Conservation (phyloP, 306 rosid genomes). For the Dalbergia cochinchinensis region DNA sequence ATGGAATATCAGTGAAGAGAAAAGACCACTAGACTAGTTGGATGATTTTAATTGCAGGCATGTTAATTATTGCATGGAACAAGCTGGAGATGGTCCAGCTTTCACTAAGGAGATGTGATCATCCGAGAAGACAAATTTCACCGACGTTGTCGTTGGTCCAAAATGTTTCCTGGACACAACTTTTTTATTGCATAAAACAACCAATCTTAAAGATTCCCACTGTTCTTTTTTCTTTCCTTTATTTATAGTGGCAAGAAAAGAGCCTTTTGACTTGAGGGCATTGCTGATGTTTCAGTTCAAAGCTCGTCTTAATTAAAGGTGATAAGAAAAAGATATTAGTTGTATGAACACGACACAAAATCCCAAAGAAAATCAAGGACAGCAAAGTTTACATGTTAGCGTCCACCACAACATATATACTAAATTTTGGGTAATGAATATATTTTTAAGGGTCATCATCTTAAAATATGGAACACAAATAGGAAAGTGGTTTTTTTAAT, state of each 20-base stretch:
- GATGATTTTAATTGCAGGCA: not conserved
- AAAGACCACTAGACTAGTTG: too few relatives aligned
- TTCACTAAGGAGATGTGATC: not conserved
- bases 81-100: not conserved
- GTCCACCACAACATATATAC: not conserved
- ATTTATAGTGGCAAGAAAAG: not conserved
- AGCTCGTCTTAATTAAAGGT: not conserved
- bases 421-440: too few relatives aligned
- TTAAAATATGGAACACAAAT: too few relatives aligned
- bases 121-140: not conserved
- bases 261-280: constrained; percentile 20
- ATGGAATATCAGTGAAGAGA: too few relatives aligned
- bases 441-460: too few relatives aligned
- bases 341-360: constrained; percentile 17
- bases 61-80: not conserved
- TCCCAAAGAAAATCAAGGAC: not conserved
- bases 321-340: not conserved
- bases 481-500: too few relatives aligned
- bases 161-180: not conserved
- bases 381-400: not conserved
- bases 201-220: constrained; percentile 20
- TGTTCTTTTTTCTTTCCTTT: constrained; percentile 1
- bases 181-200: not conserved
- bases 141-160: not conserved
- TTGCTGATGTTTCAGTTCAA: constrained; percentile 24